Percentiles rank a stretch among this genome's conserved stretches.
These are phyloP conservation scores for Mollisia scopiformis DNA, from an alignment of 2,329 filamentous ascomycete species.

Conservation along the genomic window DNA sequence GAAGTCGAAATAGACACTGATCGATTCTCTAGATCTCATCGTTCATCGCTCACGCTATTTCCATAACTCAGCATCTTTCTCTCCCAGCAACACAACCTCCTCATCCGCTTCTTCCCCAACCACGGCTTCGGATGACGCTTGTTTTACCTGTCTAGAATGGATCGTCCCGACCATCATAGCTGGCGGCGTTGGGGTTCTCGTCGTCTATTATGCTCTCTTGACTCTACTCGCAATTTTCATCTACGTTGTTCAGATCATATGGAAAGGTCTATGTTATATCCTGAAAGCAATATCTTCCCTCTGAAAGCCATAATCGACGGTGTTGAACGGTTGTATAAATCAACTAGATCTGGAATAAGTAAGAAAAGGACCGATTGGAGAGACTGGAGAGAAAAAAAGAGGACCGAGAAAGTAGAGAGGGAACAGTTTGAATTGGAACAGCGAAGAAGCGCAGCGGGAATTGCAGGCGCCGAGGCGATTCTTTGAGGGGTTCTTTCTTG, in stretches of 20 bases:
- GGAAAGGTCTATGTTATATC: background rate
- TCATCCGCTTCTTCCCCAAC: too few relatives aligned
- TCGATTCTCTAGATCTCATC: too few relatives aligned
- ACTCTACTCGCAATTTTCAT: too few relatives aligned
- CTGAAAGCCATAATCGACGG: background rate
- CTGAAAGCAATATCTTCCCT: background rate
- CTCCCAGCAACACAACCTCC: too few relatives aligned
- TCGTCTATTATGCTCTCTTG: too few relatives aligned
- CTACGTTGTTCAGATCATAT: background rate
- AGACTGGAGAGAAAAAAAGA: background rate
- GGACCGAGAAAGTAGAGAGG: background rate
- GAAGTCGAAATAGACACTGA: too few relatives aligned
- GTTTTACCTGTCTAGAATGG: too few relatives aligned
- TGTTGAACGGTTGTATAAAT: background rate
- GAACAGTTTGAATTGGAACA: background rate
- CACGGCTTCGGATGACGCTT: too few relatives aligned
- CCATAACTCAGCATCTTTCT: too few relatives aligned
- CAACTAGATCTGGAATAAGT: background rate
- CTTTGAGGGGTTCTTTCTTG: background rate
- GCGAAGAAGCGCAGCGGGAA: background rate
- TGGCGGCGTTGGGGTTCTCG: too few relatives aligned
- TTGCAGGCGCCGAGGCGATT: background rate
- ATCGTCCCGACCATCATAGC: too few relatives aligned
- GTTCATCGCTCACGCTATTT: too few relatives aligned
- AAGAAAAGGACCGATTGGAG: background rate